These are phyloP conservation scores for Sherardia arvensis DNA, from an alignment of 257 asterid species.

Conservation along the genomic window DNA sequence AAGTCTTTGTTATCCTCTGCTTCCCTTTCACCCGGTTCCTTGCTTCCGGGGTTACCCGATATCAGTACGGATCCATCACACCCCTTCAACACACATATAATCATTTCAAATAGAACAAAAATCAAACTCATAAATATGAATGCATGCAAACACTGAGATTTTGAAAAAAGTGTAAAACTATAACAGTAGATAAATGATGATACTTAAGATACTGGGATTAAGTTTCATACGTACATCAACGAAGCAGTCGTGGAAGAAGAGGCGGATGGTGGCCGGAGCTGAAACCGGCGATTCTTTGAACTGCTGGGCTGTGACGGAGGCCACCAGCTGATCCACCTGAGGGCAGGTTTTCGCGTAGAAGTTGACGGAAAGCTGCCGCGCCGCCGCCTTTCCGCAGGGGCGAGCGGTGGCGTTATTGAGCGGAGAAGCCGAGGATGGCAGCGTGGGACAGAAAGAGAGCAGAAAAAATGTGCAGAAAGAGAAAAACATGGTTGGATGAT, in stretches of 20 bases:
- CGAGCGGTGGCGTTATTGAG: background rate
- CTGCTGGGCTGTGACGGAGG: conserved; percentile 58
- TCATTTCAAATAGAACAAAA: background rate
- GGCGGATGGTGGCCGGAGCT: conserved; percentile 93
- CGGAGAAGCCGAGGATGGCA: conserved; percentile 14
- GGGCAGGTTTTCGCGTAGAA: conserved; percentile 78
- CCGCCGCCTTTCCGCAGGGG: background rate
- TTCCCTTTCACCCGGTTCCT: conserved; percentile 62
- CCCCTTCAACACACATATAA: conserved; percentile 35
- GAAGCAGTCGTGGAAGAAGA: conserved; percentile 95
- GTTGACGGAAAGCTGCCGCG: conserved; percentile 41
- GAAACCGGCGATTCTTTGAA: conserved; percentile 65
- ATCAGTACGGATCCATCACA: conserved; percentile 80
- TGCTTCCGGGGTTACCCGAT: conserved; percentile 51
- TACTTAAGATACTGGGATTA: background rate
- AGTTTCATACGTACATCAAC: conserved; percentile 36
- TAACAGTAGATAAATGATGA: too few species aligned
- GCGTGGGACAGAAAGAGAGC: conserved; percentile 15
- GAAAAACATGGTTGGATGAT: conserved; percentile 23
- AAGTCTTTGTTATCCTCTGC: conserved; percentile 82
- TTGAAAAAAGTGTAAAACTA: too few species aligned
- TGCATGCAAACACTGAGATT: background rate
- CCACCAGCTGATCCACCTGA: conserved; percentile 61
- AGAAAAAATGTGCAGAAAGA: conserved; percentile 18
- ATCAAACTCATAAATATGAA: background rate